Base-by-base conservation (phyloP, 768 basidiomycete species). In the Dacryopinax primogenitus region DNA sequence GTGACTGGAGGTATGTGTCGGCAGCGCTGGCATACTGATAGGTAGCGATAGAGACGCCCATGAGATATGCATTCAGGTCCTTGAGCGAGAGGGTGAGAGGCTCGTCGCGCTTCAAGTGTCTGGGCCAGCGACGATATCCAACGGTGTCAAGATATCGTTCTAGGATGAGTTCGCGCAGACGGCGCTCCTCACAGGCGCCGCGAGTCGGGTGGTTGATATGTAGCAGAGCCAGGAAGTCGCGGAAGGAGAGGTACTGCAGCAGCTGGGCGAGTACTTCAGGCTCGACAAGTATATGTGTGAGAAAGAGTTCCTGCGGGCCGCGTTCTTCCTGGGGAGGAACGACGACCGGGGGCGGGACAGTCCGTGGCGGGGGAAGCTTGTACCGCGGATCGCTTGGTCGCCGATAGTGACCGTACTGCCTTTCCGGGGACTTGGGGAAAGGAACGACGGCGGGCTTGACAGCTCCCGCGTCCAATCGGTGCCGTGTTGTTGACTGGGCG, bases 1-100 rank as follows among this genome's bases (percentile, higher is more conserved):
- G 74, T 0, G 81, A 79, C 62, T 84, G 83, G 11, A 88, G 76
- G 68, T 84, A 84, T 30, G 80, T 73, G 3, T 77, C 77, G 1
- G 89, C 82, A 34, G 83, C 78, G 2, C 82, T 80, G 0, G 84
- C 79, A 68, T 87, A 91, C 67, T 87, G 83, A 67, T 91, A 85
- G 2, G 81, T 80, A 6, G 90, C 90, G 28, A 87, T 82, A 3
- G 84, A 85, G 3, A 91, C 86, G 1, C 88, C 88, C 51, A 84
- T 81, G 82, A 91, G 84, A 70, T 91, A 92, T 63, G 86, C 82
- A 70, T 82, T 82, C 39, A 93, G 78, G 73, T 92, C 90, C 87
- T 90, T 69, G 6, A n/a, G 16, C 58, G 16, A 64, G 66, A 28
- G 9, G 21, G 66, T 33, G 39, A 66, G 73, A 26, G 72, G 67